Evolutionary conservation across 2,329 filamentous ascomycete genomes (phyloP), one percentile per base, ranked within the genome.

Genomic region (Penicillium brasilianum): DNA sequence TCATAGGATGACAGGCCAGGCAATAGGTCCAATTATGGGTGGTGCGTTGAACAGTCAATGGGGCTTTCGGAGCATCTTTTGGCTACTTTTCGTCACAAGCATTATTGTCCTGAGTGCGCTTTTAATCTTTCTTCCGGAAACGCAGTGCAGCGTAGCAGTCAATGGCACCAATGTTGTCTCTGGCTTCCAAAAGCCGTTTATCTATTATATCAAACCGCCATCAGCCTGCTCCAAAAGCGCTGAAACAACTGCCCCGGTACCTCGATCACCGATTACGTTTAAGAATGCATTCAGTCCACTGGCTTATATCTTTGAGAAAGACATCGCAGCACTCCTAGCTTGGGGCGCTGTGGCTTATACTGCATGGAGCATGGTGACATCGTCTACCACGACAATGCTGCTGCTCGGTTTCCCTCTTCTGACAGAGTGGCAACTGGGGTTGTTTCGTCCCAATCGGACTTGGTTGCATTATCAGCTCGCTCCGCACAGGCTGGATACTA

Each of bases 401-500:
- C 39, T 55, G 9, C n/a, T 30, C 25, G 53, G 53, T 9, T 55
- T 55, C 14, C 53, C 53, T 2, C 20, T 44, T 11, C 30, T 55
- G 6, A 46, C 53, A 16, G 36, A 46, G 28, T 55, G 53, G 53
- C 53, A 55, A 36, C n/a, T 55, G 10, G 53, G 53, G 2, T n/a
- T 55, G 53, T 25, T 55, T 55, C 39, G 39, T 55, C 16, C 53
- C 53, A 32, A 55, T 46, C 13, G 53, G 53, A 18, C 41, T 55
- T 1, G 53, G 53, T 16, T 55, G 53, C 49, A 62, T 66, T 39
- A 39, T 37, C 20, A 59, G 62, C 16, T 66, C 61, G 13, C 57
- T 63, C 34, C 39, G 44, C 28, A 59, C 61, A 16, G 62, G 64
- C 25, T 63, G 61, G 53, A 46, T 66, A 4, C 51, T 65, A 5